Evolutionary conservation across 2,329 filamentous ascomycete species (phyloP), one percentile per base, ranked within the genome.

Genomic region (Cladosporium sp.): DNA sequence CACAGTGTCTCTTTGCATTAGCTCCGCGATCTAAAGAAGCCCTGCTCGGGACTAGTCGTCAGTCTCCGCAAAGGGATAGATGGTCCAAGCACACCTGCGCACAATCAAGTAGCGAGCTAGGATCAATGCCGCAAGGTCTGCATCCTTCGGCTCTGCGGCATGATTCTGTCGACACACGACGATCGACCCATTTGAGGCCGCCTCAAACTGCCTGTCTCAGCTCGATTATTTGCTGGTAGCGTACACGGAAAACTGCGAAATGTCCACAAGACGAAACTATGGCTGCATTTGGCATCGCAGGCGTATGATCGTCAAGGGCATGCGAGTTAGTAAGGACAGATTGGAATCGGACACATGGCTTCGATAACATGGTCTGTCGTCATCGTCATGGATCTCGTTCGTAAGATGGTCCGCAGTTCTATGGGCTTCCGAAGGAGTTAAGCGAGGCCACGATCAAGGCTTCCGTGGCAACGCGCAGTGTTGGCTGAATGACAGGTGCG

Each of bases 401-500:
- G n/a, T 21, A 15, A 21, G 36, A 18, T 6, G 36, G 5, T 41
- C 15, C 15, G 15, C 36, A 15, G 36, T 34, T 34, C 28, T 55
- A 55, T 55, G 28, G 11, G n/a, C 52, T 55, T 55, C 10, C 34
- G 4, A 58, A 58, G 3, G 55, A 68, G 41, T 58, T 21, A 24
- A 73, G 55, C 18, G 71, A 70, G 24, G 65, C 71, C 28, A 70
- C 69, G 28, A 70, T 70, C 64, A 71, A 71, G 12, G 67, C 71
- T 44, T 73, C 71, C 1, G 83, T 76, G 0, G 83, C 86, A 2
- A 76, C 30, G 4, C 59, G 38, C 26, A 88, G 73, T 0, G 86
- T 88, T 6, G 85, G 85, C 71, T 84, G 80, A n/a, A 88, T 79
- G 1, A 81, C 82, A 3, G 86, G 86, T 34, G 84, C 83, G 75